Conservation (phyloP, 345 rosid species). For the Iberis pinnata region DNA sequence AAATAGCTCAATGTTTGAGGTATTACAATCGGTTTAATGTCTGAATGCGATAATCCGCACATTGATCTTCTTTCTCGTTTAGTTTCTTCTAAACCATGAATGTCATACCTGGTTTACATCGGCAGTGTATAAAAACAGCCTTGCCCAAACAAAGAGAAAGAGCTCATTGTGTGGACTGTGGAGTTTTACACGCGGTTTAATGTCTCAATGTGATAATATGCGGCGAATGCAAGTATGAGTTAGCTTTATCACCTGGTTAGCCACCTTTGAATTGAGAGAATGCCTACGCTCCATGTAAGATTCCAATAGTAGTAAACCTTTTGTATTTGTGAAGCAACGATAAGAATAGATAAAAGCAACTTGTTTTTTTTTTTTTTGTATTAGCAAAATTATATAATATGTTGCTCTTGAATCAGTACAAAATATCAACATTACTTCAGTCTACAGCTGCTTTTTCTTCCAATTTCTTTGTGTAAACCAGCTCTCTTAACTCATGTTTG, state of each 20-base stretch:
- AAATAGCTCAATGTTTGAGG: neutral
- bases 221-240: neutral
- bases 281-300: neutral
- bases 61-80: conserved; percentile 10
- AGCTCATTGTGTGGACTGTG: no score
- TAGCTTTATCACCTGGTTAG: neutral
- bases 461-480: neutral
- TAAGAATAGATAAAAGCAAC: neutral
- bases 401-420: conserved; percentile 2
- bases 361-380: conserved; percentile 17
- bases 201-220: no score
- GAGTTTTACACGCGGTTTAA: no score
- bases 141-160: no score
- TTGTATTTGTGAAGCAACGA: conserved; percentile 3
- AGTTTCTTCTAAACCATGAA: no score
- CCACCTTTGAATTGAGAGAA: neutral
- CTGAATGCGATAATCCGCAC: conserved; percentile 12
- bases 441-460: neutral
- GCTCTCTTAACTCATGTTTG: conserved; percentile 7
- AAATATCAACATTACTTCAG: conserved; percentile 4
- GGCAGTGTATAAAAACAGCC: neutral
- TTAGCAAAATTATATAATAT: neutral
- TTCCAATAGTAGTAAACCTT: no score
- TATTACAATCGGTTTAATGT: conserved; percentile 11
- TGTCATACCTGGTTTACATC: no score